Conservation (phyloP, 108 stramenopile genomes). For the Conticribra guillardii region DNA sequence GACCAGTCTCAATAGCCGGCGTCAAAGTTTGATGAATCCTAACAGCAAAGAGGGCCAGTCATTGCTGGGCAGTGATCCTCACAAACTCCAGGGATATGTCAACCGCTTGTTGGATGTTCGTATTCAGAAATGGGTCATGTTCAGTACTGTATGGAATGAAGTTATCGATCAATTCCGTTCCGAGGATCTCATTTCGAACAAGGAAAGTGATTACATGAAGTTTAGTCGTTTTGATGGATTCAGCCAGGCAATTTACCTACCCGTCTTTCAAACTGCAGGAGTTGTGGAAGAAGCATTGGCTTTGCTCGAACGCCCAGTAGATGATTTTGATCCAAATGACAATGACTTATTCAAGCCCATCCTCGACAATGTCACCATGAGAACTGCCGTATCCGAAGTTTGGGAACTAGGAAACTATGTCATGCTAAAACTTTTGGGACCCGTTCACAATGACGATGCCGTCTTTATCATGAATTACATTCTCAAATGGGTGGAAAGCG, state of each 20-base stretch:
- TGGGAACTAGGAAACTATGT: conserved; percentile 94
- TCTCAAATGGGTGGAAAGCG: conserved; percentile 83
- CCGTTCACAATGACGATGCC: conserved; percentile 84
- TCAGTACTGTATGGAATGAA: conserved; percentile 98
- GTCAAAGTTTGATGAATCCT: conserved; percentile 46
- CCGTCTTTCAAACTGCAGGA: conserved; percentile 97
- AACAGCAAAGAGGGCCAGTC: conserved; percentile 65
- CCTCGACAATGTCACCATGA: conserved; percentile 84
- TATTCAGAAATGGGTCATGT: conserved; percentile 97
- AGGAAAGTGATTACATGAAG: conserved; percentile 91
- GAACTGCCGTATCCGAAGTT: conserved; percentile 94
- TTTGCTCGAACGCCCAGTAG: conserved; percentile 75
- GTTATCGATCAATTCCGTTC: conserved; percentile 90
- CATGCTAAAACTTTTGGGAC: conserved; percentile 78
- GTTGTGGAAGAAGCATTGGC: conserved; percentile 92
- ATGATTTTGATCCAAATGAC: conserved; percentile 70
- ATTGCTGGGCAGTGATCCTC: conserved; percentile 74
- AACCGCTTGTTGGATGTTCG: conserved; percentile 91
- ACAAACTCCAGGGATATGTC: conserved; percentile 85
- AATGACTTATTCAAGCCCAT: conserved; percentile 87
- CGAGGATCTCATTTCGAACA: conserved; percentile 93
- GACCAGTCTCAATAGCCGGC: conserved; percentile 46
- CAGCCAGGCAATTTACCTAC: conserved; percentile 95
- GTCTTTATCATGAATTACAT: conserved; percentile 68
- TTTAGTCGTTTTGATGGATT: conserved; percentile 95